These are phyloP conservation scores for Thelephora ganbajun DNA, from an alignment of 768 basidiomycete genomes.

Conservation along the genomic window DNA sequence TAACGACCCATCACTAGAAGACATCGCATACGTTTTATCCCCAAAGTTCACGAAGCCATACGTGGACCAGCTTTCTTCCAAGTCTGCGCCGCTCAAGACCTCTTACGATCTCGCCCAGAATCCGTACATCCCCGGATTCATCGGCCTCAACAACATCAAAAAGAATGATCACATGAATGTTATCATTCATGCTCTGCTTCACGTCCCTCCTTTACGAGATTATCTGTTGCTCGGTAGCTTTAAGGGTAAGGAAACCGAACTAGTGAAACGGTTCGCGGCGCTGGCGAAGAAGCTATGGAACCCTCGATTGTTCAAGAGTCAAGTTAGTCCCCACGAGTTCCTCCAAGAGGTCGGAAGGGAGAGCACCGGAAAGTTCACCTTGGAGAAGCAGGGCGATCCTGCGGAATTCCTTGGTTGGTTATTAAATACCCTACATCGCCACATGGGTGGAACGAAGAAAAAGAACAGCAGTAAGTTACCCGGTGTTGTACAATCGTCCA, in stretches of 20 bases:
- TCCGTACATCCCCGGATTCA: constrained; percentile 83
- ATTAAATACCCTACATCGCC: constrained; percentile 84
- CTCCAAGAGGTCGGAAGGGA: constrained; percentile 90
- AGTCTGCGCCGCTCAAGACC: constrained; percentile 47
- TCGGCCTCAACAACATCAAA: constrained; percentile 97
- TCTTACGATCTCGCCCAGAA: constrained; percentile 77
- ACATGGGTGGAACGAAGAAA: constrained; percentile 90
- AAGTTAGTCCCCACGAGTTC: constrained; percentile 98
- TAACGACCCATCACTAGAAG: constrained; percentile 91
- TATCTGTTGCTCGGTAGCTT: constrained; percentile 70
- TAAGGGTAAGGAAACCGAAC: constrained; percentile 66
- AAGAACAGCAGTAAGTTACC: constrained; percentile 65
- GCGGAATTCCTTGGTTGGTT: constrained; percentile 94
- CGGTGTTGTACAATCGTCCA: constrained; percentile 8
- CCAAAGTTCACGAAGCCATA: constrained; percentile 68
- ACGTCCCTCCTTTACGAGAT: constrained; percentile 81
- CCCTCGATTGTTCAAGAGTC: constrained; percentile 89
- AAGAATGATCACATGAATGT: constrained; percentile 97
- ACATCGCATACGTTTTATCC: constrained; percentile 81
- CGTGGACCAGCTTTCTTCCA: constrained; percentile 40
- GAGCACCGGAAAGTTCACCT: constrained; percentile 79
- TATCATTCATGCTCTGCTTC: constrained; percentile 84
- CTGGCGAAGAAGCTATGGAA: constrained; percentile 96
- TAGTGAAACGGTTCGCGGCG: constrained; percentile 75
- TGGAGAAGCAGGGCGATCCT: constrained; percentile 93